phyloP scores from a whole-genome alignment of 2,329 filamentous ascomycete genomes.

The Trichophyton verrucosum region DNA sequence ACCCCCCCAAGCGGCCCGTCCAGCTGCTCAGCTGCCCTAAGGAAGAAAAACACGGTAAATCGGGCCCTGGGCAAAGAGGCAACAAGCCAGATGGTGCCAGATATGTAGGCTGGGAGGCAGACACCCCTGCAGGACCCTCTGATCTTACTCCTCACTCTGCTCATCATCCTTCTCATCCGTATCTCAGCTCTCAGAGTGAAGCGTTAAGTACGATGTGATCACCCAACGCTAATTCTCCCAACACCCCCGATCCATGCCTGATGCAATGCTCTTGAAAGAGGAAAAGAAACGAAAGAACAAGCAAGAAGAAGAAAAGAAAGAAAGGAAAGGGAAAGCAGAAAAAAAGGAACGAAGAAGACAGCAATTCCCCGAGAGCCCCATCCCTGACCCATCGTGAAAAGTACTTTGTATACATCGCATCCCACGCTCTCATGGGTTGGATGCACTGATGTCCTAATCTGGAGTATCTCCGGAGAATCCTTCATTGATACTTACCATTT shows the following conservation, averaged over 20 bases:
- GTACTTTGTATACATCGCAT: background rate
- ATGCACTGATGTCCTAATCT: background rate
- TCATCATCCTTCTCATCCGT: background rate
- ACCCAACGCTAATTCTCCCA: background rate
- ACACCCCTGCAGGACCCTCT: background rate
- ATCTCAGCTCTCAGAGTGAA: background rate
- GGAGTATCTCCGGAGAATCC: background rate
- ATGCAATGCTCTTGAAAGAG: background rate
- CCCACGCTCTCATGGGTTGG: background rate
- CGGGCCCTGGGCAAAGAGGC: background rate
- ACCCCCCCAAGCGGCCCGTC: background rate
- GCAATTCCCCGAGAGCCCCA: conserved; percentile 1
- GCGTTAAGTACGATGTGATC: conserved; percentile 1
- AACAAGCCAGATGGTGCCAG: background rate
- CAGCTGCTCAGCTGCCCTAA: background rate
- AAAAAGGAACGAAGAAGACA: background rate
- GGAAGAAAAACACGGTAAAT: background rate
- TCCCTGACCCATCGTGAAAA: background rate
- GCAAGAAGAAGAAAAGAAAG: background rate
- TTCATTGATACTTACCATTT: background rate
- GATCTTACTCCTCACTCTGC: background rate
- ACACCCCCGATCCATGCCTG: background rate
- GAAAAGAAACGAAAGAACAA: background rate
- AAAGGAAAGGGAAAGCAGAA: background rate
- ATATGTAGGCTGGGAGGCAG: no score